These are phyloP conservation scores for Favolaschia claudopus DNA, from an alignment of 768 basidiomycete genomes.

Conservation along the genomic window DNA sequence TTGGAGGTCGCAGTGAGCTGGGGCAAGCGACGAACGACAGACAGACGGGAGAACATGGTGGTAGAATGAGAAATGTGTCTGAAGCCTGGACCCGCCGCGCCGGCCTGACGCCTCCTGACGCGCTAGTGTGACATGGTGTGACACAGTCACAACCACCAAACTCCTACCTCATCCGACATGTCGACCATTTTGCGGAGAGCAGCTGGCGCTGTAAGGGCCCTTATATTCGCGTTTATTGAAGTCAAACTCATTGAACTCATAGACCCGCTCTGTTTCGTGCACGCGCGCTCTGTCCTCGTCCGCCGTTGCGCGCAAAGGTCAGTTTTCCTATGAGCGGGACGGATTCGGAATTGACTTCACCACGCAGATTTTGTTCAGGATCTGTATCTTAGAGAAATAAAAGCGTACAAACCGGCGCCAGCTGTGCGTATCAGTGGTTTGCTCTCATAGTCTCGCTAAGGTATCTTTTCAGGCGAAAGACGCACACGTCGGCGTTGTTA, in stretches of 20 bases:
- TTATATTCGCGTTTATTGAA: background rate
- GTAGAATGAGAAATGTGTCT: background rate
- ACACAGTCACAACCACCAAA: background rate
- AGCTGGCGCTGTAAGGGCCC: constrained; percentile 21
- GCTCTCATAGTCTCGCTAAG: background rate
- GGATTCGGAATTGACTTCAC: background rate
- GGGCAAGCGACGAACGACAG: constrained; percentile 15
- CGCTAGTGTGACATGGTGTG: too few species aligned
- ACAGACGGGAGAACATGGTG: constrained; percentile 22
- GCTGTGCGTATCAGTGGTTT: background rate
- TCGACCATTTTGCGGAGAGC: constrained; percentile 29
- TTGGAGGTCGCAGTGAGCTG: constrained; percentile 6
- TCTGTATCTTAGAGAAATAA: constrained; percentile 31
- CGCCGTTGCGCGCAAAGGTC: constrained; percentile 26
- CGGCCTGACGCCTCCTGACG: too few species aligned
- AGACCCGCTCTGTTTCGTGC: constrained; percentile 18
- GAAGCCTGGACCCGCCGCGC: background rate
- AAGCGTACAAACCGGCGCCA: constrained; percentile 21
- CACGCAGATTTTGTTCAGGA: constrained; percentile 26
- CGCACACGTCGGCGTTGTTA: constrained; percentile 89
- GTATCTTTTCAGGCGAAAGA: constrained; percentile 85
- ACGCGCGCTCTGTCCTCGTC: constrained; percentile 25
- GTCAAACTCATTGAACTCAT: background rate
- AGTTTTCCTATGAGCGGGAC: background rate
- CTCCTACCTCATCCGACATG: constrained; percentile 6